Evolutionary conservation across 768 basidiomycete genomes (phyloP), one percentile per base, ranked within the genome.

Genomic region (Candolleomyces eurysporus): DNA sequence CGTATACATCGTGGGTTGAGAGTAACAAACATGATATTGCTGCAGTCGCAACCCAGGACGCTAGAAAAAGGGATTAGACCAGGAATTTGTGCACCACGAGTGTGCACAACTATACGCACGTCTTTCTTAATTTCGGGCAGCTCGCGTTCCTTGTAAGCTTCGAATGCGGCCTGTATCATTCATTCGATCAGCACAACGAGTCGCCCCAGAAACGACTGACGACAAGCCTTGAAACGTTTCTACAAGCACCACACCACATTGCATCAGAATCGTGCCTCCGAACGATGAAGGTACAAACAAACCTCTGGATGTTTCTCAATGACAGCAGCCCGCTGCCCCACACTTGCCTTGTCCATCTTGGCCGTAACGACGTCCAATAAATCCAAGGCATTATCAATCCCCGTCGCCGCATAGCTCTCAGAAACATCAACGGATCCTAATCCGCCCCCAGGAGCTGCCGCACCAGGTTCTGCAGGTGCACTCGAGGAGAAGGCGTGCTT

Each of bases 291-390:
- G 22, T 10, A 74, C 83, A 52, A 68, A 74, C 83, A 51, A 68
- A 94, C 93, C 86, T 97, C 95, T 56, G 95, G 95, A 81, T 97
- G 95, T 58, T 82, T 83, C 77, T 97, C 94, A 40, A 97, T 83
- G 43, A 84, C 82, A 56, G 92, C 92, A 14, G 95, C 94, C 72
- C 91, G 90, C 61, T 87, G 85, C 0, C 95, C 94, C 39, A 96
- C 79, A 66, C 91, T 92, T 1, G 92, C 92, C 76, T 96, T 96
- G 73, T 96, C 95, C 84, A 85, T 88, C 82, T 94, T 95, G 3
- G 92, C 91, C 51, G 87, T 96, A 30, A 96, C 93, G 4, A 94
- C 83, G 61, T 93, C 91, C 63, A 97, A 72, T 58, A 96, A 80
- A 74, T 98, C 95, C 55, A 98, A 72, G 9, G 92, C 94, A 71